Conservation (phyloP, 176 grass and related monocot species). For the Panicum miliaceum region DNA sequence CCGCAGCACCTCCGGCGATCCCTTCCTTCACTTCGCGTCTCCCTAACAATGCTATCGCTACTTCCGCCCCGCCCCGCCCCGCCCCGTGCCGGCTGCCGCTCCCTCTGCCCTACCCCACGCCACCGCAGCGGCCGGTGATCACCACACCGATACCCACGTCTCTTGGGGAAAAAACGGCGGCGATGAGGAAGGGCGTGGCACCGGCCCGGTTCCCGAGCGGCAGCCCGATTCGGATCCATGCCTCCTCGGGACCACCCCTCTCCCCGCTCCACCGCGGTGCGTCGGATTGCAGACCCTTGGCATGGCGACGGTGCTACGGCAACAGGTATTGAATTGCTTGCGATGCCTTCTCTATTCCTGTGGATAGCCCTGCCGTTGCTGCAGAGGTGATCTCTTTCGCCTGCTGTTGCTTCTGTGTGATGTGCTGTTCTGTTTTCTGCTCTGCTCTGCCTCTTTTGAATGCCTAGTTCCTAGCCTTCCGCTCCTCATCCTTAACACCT, state of each 20-base stretch:
- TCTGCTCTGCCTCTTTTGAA: background rate
- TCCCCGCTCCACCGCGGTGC: background rate
- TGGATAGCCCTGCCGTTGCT: background rate
- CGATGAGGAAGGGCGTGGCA: constrained; percentile 37
- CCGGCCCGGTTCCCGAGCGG: background rate
- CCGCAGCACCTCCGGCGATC: no score
- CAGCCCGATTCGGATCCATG: background rate
- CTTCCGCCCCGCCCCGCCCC: no score
- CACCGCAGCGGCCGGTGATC: constrained; percentile 34
- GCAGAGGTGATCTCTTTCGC: background rate
- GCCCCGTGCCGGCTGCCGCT: no score
- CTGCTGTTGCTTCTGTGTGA: background rate
- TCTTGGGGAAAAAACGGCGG: background rate
- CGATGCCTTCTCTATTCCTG: no score
- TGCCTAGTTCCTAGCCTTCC: background rate
- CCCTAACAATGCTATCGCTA: no score
- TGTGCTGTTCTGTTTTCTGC: background rate
- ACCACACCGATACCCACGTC: background rate
- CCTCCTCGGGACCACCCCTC: constrained; percentile 13
- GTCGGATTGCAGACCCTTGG: constrained; percentile 22
- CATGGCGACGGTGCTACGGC: background rate
- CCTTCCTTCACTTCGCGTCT: no score
- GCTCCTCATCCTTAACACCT: background rate
- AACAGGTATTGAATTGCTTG: background rate
- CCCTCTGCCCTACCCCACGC: no score